Base-by-base conservation (phyloP, 1,284 basidiomycete genomes). In the Athelia sp. region DNA sequence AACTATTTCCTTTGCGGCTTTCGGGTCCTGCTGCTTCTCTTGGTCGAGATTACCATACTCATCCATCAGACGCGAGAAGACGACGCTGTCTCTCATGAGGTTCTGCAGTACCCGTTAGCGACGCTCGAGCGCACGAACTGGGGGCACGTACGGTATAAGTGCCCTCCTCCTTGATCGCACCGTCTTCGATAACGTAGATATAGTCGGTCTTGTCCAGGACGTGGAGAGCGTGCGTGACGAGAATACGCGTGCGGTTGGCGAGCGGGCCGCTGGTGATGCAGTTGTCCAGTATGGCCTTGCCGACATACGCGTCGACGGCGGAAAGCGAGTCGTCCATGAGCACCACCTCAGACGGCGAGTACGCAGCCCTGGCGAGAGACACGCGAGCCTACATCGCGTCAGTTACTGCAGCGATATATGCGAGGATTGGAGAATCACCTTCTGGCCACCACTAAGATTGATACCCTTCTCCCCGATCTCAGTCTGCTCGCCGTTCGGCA, bases 321-420 rank as follows among this genome's bases (percentile, higher is more conserved):
- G 81, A 83, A 21, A 89, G 70, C 3, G 82, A 79, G 58, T 87
- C 84, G 56, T 88, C 84, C 34, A 89, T 69, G n/a, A 87, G 68
- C 24, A 92, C 75, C 32, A 92, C 80, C 51, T 86, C 82, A 0
- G 87, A 79, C 0, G 78, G 70, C 0, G 87, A 89, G 61, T 93
- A 94, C 1, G 88, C 81, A 1, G 87, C 89, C 2, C 91, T 74
- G 2, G 90, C 91, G 9, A 94, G 70, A 4, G 84, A 89, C 13
- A 94, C 80, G 17, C 92, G 82, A 29, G 90, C 90, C 74, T 90
- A 47, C 34, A 34, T 14, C 13, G 15, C 43, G 9, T 47, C 17
- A 38, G 24, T 26, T 46, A 49, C 34, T 42, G 17, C 3, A 31
- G 43, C 36, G 46, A 40, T 22, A 15, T 44, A 6, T 21, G n/a